These are phyloP conservation scores for Malassezia restricta DNA, from an alignment of 1,284 basidiomycete species.

Conservation along the genomic window DNA sequence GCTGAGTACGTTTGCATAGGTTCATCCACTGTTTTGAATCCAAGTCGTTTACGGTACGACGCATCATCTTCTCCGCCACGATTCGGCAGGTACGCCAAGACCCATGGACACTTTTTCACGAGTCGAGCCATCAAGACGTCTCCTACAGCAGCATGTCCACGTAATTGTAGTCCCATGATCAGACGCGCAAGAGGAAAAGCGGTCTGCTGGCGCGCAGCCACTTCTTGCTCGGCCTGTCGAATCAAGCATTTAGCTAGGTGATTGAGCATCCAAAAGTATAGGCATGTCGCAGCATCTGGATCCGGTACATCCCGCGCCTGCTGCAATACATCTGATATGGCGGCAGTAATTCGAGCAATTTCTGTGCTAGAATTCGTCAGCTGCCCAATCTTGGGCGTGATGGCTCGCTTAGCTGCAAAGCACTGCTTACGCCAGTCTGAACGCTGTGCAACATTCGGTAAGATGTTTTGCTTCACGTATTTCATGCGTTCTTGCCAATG, in stretches of 20 bases:
- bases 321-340: slow-evolving; percentile 55
- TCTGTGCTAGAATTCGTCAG: slow-evolving; percentile 64
- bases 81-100: slow-evolving; percentile 48
- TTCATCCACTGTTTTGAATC: slow-evolving; percentile 52
- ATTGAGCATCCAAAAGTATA: slow-evolving; percentile 67
- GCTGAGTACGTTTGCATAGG: slow-evolving; percentile 57
- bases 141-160: slow-evolving; percentile 55
- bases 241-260: slow-evolving; percentile 78
- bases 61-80: slow-evolving; percentile 47
- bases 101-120: slow-evolving; percentile 62
- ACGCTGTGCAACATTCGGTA: slow-evolving; percentile 61
- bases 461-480: slow-evolving; percentile 62
- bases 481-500: slow-evolving; percentile 37
- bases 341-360: slow-evolving; percentile 59
- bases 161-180: slow-evolving; percentile 56
- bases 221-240: slow-evolving; percentile 85
- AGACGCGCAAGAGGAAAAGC: slow-evolving; percentile 73
- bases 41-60: slow-evolving; percentile 59
- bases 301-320: slow-evolving; percentile 28
- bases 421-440: slow-evolving; percentile 50
- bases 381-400: slow-evolving; percentile 83
- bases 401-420: slow-evolving; percentile 60
- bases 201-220: slow-evolving; percentile 72
- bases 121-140: slow-evolving; percentile 73
- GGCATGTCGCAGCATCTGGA: slow-evolving; percentile 36